Conservation (phyloP, 2,329 filamentous ascomycete genomes). For the Fusarium sp. region DNA sequence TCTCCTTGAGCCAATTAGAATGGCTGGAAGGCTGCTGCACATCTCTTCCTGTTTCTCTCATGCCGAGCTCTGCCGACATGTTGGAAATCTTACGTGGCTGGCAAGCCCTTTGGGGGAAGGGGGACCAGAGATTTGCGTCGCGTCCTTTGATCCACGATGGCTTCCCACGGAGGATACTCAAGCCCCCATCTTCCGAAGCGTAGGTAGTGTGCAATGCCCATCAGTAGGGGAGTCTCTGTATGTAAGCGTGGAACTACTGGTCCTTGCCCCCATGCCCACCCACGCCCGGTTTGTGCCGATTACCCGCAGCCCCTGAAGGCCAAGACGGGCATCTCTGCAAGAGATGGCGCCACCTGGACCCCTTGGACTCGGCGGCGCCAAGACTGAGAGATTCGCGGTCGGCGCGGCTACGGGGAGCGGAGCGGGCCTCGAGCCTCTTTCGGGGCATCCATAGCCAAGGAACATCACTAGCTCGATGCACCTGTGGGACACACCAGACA, state of each 20-base stretch:
- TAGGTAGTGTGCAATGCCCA: neutral
- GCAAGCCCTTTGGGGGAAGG: neutral
- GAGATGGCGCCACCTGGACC: slow-evolving; percentile 9
- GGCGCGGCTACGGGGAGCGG: slow-evolving; percentile 8
- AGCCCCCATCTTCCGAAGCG: neutral
- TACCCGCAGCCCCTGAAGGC: slow-evolving; percentile 20
- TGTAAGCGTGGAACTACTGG: slow-evolving; percentile 14
- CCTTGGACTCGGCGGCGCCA: neutral
- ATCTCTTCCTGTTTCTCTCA: slow-evolving; percentile 1
- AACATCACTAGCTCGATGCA: neutral
- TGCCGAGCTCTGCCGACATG: slow-evolving; percentile 17
- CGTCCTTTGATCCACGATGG: neutral
- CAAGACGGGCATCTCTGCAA: neutral
- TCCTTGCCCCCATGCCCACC: neutral
- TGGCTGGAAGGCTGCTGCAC: slow-evolving; percentile 16
- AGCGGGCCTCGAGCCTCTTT: slow-evolving; percentile 1
- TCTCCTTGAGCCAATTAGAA: slow-evolving; percentile 24
- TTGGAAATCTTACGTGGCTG: neutral
- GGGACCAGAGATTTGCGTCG: neutral
- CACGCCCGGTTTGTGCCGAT: slow-evolving; percentile 23
- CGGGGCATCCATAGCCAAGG: neutral
- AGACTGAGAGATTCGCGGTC: neutral
- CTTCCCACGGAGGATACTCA: neutral
- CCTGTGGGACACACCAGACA: neutral
- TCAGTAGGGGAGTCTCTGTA: slow-evolving; percentile 22